phyloP scores from a whole-genome alignment of 164 flowering plant species.

The Houttuynia cordata region DNA sequence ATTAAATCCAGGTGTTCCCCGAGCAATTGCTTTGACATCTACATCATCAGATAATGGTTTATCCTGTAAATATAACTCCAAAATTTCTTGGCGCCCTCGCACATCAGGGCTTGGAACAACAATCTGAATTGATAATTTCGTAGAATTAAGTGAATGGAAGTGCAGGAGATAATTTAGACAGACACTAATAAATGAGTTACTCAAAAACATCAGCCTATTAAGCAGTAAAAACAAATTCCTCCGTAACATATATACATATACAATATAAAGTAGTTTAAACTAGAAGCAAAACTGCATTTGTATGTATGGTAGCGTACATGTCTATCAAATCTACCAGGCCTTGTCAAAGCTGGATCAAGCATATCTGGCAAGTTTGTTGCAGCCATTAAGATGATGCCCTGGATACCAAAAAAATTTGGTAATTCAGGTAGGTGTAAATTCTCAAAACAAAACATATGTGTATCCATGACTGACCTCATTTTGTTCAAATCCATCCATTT shows the following conservation, averaged over 20 bases:
- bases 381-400: conserved; percentile 99
- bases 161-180: neutral
- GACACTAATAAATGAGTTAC: neutral
- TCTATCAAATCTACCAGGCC: conserved; percentile 99
- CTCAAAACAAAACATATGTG: neutral
- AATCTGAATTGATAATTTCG: conserved; percentile 32
- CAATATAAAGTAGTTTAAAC: too few relatives aligned
- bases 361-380: conserved; percentile 99
- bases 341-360: conserved; percentile 96
- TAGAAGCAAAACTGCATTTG: too few relatives aligned
- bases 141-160: neutral
- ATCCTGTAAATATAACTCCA: conserved; percentile 85
- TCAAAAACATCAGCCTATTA: too few relatives aligned
- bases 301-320: conserved; percentile 65
- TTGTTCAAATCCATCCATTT: conserved; percentile 99
- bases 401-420: conserved; percentile 8
- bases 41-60: conserved; percentile 87
- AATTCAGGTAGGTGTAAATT: neutral
- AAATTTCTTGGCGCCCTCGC: conserved; percentile 81
- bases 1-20: conserved; percentile 98
- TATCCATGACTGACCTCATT: conserved; percentile 51
- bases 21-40: conserved; percentile 80
- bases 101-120: conserved; percentile 96
- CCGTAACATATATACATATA: too few relatives aligned
- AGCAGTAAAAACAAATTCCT: too few relatives aligned